phyloP scores from a whole-genome alignment of 2,329 filamentous ascomycete genomes.

The Fonsecaea monophora region DNA sequence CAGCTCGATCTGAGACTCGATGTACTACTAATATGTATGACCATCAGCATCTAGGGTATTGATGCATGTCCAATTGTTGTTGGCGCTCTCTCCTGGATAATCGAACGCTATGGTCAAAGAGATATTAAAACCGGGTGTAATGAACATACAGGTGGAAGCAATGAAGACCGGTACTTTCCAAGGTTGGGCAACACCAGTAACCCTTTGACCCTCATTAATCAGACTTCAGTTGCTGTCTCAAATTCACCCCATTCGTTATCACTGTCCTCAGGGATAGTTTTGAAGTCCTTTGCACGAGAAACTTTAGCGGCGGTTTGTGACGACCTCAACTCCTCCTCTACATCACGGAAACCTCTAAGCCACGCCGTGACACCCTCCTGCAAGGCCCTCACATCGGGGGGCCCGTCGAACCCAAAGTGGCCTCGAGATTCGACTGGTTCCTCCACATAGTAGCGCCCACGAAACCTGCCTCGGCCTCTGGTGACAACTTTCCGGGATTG shows the following conservation, averaged over 20 bases:
- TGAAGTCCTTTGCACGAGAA: conserved; percentile 4
- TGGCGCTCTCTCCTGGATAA: background rate
- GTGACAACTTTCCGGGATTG: conserved; percentile 30
- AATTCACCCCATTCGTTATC: conserved; percentile 41
- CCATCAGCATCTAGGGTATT: background rate
- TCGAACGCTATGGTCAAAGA: background rate
- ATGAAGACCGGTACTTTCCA: background rate
- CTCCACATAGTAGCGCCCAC: conserved; percentile 40
- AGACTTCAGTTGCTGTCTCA: conserved; percentile 31
- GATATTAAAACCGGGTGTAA: background rate
- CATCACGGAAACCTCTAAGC: conserved; percentile 53
- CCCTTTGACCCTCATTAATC: conserved; percentile 17
- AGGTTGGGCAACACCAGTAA: conserved; percentile 19
- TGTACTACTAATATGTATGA: conserved; percentile 9
- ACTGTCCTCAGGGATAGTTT: conserved; percentile 1
- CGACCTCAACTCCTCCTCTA: conserved; percentile 48
- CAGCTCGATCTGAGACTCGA: background rate
- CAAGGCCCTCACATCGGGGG: conserved; percentile 34
- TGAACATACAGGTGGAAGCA: background rate
- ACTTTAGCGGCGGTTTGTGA: background rate
- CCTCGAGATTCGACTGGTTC: conserved; percentile 20
- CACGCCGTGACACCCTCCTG: conserved; percentile 51
- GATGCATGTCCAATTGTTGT: background rate
- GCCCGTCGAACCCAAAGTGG: conserved; percentile 11
- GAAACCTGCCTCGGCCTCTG: conserved; percentile 40